phyloP scores from a whole-genome alignment of 2,329 filamentous ascomycete species.

The Diatrype stigma region DNA sequence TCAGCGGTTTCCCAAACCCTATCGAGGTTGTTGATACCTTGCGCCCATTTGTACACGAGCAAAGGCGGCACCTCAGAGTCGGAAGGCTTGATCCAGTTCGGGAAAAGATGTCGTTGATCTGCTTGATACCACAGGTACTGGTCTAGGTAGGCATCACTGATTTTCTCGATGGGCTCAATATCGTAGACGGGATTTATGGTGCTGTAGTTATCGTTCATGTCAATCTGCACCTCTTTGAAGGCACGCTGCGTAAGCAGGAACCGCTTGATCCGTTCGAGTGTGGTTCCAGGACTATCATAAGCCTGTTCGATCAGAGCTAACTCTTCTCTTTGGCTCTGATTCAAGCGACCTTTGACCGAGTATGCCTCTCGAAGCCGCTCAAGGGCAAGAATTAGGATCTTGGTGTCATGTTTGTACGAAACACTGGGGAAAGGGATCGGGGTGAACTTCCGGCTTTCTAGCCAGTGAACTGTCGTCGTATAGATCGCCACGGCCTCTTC shows the following conservation, averaged over 20 bases:
- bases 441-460: conserved; percentile 96
- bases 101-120: conserved; percentile 94
- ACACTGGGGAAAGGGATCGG: conserved; percentile 98
- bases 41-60: conserved; percentile 96
- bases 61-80: conserved; percentile 96
- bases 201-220: conserved; percentile 99
- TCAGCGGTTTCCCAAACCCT: conserved; percentile 92
- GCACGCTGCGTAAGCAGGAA: conserved; percentile 95
- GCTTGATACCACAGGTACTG: conserved; percentile 99
- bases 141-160: conserved; percentile 96
- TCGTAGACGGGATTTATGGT: conserved; percentile 99
- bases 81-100: conserved; percentile 98
- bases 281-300: conserved; percentile 96
- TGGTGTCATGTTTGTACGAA: conserved; percentile 99
- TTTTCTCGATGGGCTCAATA: conserved; percentile 98
- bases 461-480: conserved; percentile 97
- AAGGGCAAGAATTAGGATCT: conserved; percentile 92
- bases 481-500: conserved; percentile 99
- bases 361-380: conserved; percentile 93
- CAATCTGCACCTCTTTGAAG: conserved; percentile 98
- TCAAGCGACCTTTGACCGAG: conserved; percentile 93
- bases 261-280: conserved; percentile 91
- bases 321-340: conserved; percentile 96
- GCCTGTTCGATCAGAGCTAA: conserved; percentile 95
- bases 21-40: conserved; percentile 96